phyloP scores from a whole-genome alignment of 2,329 filamentous ascomycete species.

The Fonsecaea monophora region DNA sequence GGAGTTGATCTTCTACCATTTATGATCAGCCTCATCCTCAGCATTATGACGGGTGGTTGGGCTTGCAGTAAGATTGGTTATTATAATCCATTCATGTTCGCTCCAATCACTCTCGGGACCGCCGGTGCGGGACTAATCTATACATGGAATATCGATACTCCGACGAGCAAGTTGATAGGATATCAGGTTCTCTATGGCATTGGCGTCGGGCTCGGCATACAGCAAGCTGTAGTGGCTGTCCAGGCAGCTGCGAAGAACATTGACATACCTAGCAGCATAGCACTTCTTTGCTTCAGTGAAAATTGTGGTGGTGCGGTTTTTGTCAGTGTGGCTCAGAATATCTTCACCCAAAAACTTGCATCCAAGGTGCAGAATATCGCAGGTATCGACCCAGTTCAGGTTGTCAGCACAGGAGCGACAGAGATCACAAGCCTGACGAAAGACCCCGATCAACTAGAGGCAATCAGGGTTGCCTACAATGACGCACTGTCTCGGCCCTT shows the following conservation, averaged over 20 bases:
- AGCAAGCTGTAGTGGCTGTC: conserved; percentile 41
- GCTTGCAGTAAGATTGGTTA: conserved; percentile 29
- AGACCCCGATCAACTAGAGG: conserved; percentile 35
- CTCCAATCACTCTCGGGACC: conserved; percentile 36
- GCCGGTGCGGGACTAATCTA: conserved; percentile 43
- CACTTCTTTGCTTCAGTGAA: conserved; percentile 44
- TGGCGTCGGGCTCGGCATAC: conserved; percentile 37
- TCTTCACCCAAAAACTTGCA: conserved; percentile 41
- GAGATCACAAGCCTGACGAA: conserved; percentile 40
- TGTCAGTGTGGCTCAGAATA: conserved; percentile 43
- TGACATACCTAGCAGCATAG: conserved; percentile 42
- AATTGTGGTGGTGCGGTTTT: conserved; percentile 46
- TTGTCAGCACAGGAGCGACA: conserved; percentile 41
- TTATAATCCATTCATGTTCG: conserved; percentile 38
- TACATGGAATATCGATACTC: too few species aligned
- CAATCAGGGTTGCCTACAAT: conserved; percentile 41
- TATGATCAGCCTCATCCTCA: not conserved
- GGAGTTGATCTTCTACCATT: conserved; percentile 34
- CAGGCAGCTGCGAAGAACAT: conserved; percentile 39
- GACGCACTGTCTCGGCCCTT: conserved; percentile 10
- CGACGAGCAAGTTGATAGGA: conserved; percentile 39
- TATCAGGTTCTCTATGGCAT: conserved; percentile 45
- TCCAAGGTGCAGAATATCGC: conserved; percentile 29
- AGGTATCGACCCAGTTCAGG: conserved; percentile 35
- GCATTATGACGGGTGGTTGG: too few species aligned